phyloP scores from a whole-genome alignment of 1,284 basidiomycete species.

The Tremellales sp. region DNA sequence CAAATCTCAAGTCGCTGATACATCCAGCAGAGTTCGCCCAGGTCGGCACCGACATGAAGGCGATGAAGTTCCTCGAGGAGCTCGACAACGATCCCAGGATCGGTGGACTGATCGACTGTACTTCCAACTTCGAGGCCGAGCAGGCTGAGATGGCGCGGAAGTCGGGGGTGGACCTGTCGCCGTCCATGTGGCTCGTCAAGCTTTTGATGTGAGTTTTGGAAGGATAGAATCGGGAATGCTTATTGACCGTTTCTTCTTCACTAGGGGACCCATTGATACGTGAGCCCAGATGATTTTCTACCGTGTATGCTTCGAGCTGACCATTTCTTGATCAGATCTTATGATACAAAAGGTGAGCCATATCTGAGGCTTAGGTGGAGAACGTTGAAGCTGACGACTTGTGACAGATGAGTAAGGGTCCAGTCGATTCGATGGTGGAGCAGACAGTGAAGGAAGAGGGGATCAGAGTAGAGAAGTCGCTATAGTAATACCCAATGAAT shows the following conservation, averaged over 20 bases:
- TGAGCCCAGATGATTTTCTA: not conserved
- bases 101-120: slow-evolving; percentile 48
- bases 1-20: not conserved
- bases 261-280: not conserved
- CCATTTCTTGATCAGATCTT: slow-evolving; percentile 2
- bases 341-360: slow-evolving; percentile 37
- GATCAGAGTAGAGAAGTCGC: too few species aligned
- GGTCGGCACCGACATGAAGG: slow-evolving; percentile 50
- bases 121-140: slow-evolving; percentile 49
- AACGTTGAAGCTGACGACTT: not conserved
- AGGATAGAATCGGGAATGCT: not conserved
- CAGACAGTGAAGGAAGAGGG: too few species aligned
- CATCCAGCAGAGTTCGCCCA: slow-evolving; percentile 46
- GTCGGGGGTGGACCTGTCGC: slow-evolving; percentile 35
- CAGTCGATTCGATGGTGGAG: too few species aligned
- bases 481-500: too few species aligned
- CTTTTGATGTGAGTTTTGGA: not conserved
- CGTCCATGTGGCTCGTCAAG: slow-evolving; percentile 43
- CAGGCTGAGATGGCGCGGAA: slow-evolving; percentile 48
- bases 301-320: not conserved
- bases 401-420: slow-evolving; percentile 7
- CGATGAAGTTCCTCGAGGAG: slow-evolving; percentile 49
- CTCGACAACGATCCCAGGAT: slow-evolving; percentile 50
- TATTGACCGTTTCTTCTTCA: not conserved
- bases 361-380: not conserved